phyloP scores from a whole-genome alignment of 371 early-diverging fungal genomes.

The Blakeslea trispora region DNA sequence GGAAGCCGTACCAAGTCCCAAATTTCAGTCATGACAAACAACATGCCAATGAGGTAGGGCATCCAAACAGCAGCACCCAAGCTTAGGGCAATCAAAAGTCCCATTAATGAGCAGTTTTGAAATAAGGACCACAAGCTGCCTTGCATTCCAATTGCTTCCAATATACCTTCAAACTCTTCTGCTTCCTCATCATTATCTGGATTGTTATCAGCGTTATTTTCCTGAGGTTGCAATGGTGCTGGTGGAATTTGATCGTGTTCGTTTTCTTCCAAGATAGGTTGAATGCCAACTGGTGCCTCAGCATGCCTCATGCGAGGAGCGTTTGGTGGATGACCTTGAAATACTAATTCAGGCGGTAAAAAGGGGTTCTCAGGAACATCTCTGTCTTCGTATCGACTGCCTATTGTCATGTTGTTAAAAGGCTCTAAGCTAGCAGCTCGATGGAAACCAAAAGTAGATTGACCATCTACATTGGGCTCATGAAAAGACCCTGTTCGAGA shows the following conservation, averaged over 20 bases:
- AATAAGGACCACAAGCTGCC: conserved; percentile 76
- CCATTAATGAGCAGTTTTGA: conserved; percentile 81
- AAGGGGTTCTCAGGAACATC: too few relatives aligned
- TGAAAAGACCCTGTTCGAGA: conserved; percentile 1
- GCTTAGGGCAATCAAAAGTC: conserved; percentile 70
- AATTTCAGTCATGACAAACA: conserved; percentile 35
- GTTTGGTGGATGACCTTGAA: conserved; percentile 15
- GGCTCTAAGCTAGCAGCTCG: conserved; percentile 20
- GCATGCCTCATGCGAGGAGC: conserved; percentile 23
- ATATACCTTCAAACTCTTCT: conserved; percentile 80
- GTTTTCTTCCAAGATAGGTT: conserved; percentile 13
- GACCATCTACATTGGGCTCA: neutral
- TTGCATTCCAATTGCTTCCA: conserved; percentile 89
- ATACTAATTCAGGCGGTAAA: neutral
- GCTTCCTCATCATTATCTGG: conserved; percentile 54
- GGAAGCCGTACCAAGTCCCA: conserved; percentile 47
- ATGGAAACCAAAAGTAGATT: neutral
- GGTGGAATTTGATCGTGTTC: conserved; percentile 7
- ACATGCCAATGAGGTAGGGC: conserved; percentile 73
- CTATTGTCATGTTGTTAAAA: conserved; percentile 2
- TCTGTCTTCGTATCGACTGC: too few relatives aligned
- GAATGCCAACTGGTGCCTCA: conserved; percentile 14
- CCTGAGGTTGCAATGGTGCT: neutral
- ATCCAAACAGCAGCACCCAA: conserved; percentile 74
- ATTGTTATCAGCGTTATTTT: conserved; percentile 24